Conservation (phyloP, 2,329 filamentous ascomycete species). For the Dryadomyces sulphureus region DNA sequence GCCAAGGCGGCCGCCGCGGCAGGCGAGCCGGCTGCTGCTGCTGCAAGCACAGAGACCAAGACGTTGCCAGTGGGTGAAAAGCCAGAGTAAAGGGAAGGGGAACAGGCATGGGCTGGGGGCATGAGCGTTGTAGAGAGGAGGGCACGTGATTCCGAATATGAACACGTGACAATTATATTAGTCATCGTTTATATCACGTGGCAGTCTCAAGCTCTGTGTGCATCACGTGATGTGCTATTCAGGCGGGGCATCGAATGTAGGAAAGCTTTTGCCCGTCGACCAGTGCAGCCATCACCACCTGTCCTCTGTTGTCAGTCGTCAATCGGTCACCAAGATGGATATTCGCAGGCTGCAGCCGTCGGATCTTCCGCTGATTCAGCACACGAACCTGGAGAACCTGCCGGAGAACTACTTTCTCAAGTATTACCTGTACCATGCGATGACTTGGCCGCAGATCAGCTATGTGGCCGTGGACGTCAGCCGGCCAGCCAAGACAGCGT, state of each 20-base stretch:
- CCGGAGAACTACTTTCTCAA: constrained; percentile 99
- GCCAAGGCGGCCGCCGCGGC: constrained; percentile 12
- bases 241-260: not conserved
- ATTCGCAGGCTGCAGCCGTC: constrained; percentile 74
- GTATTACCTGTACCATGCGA: constrained; percentile 98
- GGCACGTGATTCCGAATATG: no score
- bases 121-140: not conserved
- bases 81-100: constrained; percentile 10
- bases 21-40: constrained; percentile 5
- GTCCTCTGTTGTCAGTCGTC: no score
- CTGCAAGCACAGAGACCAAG: constrained; percentile 11
- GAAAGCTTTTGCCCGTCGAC: constrained; percentile 1
- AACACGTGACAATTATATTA: no score
- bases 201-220: no score
- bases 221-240: no score
- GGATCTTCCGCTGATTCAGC: constrained; percentile 85
- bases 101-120: not conserved
- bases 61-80: constrained; percentile 17
- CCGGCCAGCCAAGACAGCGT: constrained; percentile 58
- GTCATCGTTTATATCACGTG: no score
- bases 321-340: constrained; percentile 46
- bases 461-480: constrained; percentile 92
- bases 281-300: no score
- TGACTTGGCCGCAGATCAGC: constrained; percentile 94
- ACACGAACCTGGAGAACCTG: constrained; percentile 96